Conservation (phyloP, 2,329 filamentous ascomycete genomes). For the Gnomoniopsis smithogilvyi region DNA sequence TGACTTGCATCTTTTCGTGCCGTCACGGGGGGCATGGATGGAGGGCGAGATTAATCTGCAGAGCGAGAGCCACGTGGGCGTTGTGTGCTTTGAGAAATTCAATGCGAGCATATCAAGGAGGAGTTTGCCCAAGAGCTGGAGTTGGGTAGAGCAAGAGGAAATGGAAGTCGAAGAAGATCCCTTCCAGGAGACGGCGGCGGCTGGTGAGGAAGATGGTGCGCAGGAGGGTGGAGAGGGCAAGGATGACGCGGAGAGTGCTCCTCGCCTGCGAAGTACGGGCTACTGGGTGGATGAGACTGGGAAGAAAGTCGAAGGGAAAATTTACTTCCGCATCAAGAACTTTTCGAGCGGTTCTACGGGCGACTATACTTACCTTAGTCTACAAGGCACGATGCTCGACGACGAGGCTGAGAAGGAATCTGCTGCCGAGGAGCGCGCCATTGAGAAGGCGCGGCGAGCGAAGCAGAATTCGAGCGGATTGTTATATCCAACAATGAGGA, state of each 20-base stretch:
- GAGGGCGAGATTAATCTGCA: conserved; percentile 83
- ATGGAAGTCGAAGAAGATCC: conserved; percentile 26
- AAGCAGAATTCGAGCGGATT: conserved; percentile 31
- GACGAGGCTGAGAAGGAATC: conserved; percentile 63
- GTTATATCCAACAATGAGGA: conserved; percentile 30
- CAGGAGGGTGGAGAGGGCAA: conserved; percentile 33
- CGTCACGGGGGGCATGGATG: conserved; percentile 68
- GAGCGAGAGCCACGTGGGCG: conserved; percentile 82
- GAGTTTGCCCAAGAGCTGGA: conserved; percentile 75
- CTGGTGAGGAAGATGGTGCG: conserved; percentile 28
- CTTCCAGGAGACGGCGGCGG: conserved; percentile 16
- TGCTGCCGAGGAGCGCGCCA: conserved; percentile 49
- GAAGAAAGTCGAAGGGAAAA: conserved; percentile 63
- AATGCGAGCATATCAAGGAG: conserved; percentile 81
- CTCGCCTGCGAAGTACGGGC: conserved; percentile 55
- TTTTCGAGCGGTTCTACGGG: conserved; percentile 77
- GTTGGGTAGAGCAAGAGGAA: conserved; percentile 65
- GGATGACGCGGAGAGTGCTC: conserved; percentile 49
- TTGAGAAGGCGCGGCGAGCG: conserved; percentile 32
- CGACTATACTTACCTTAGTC: conserved; percentile 75
- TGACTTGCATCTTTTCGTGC: conserved; percentile 80
- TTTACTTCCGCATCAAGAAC: conserved; percentile 78
- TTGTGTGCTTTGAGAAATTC: conserved; percentile 89
- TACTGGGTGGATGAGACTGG: conserved; percentile 75
- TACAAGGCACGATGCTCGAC: conserved; percentile 82